Evolutionary conservation across 1,284 basidiomycete species (phyloP).

Genomic region (Heterobasidion irregulare): DNA sequence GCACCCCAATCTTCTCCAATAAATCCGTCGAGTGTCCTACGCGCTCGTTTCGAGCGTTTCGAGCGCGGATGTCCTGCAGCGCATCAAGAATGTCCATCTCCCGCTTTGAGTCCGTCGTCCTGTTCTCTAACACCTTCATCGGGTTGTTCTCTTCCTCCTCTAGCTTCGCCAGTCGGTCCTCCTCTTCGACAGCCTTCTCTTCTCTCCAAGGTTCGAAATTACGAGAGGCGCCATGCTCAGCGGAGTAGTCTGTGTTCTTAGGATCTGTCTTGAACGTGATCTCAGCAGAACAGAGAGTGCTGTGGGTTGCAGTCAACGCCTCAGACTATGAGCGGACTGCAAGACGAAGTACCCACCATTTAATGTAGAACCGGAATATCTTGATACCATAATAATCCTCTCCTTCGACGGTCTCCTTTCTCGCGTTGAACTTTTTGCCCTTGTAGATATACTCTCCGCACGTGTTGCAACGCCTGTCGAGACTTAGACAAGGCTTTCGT

Average conservation of each 20-base stretch:
- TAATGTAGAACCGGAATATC: constrained; percentile 83
- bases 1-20: constrained; percentile 43
- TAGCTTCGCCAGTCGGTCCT: constrained; percentile 68
- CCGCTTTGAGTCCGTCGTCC: constrained; percentile 85
- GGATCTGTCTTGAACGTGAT: constrained; percentile 99
- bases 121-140: constrained; percentile 94
- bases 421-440: constrained; percentile 99
- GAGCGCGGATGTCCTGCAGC: constrained; percentile 87
- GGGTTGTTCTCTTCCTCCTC: constrained; percentile 92
- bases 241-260: constrained; percentile 91
- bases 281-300: constrained; percentile 91
- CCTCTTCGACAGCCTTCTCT: constrained; percentile 63
- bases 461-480: constrained; percentile 74
- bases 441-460: constrained; percentile 98
- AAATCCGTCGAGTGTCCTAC: constrained; percentile 62
- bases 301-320: constrained; percentile 17
- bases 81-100: constrained; percentile 99
- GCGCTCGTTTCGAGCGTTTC: constrained; percentile 89
- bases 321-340: not conserved
- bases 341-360: constrained; percentile 44
- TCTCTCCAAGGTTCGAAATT: constrained; percentile 94
- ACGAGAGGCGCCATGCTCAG: constrained; percentile 89
- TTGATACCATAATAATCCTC: constrained; percentile 99
- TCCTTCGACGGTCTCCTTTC: constrained; percentile 95
- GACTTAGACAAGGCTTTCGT: constrained; percentile 1